Conservation (phyloP, 148 eudicot species). For the Pouteria glomerata region DNA sequence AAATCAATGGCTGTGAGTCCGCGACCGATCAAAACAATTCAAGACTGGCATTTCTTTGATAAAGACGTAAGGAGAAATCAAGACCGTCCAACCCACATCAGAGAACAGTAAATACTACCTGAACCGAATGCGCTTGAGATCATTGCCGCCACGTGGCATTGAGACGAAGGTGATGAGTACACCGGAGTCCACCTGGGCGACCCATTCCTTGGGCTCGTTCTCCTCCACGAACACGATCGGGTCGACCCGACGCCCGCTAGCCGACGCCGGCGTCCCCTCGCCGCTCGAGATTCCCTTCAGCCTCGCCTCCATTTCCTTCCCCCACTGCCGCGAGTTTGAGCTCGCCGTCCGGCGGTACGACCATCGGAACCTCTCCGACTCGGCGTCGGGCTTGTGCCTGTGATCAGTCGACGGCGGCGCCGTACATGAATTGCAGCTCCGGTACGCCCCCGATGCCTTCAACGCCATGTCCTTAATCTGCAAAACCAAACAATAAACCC, state of each 20-base stretch:
- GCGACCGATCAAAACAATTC: background rate
- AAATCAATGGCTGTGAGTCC: no score
- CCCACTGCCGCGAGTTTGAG: slow-evolving; percentile 67
- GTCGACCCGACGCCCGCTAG: slow-evolving; percentile 56
- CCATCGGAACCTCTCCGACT: slow-evolving; percentile 57
- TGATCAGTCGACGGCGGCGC: slow-evolving; percentile 22
- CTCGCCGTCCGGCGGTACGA: slow-evolving; percentile 63
- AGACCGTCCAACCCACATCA: slow-evolving; percentile 1
- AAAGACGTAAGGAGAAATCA: slow-evolving; percentile 7
- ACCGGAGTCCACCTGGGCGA: slow-evolving; percentile 96
- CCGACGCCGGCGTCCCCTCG: slow-evolving; percentile 46
- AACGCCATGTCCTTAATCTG: slow-evolving; percentile 80
- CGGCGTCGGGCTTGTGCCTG: slow-evolving; percentile 19
- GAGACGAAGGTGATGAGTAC: slow-evolving; percentile 88
- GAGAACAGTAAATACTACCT: slow-evolving; percentile 39
- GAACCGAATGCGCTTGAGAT: slow-evolving; percentile 91
- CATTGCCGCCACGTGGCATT: slow-evolving; percentile 91
- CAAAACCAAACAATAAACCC: background rate
- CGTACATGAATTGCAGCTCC: slow-evolving; percentile 56
- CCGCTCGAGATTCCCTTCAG: slow-evolving; percentile 75
- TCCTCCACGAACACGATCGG: slow-evolving; percentile 81
- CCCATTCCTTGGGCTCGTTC: slow-evolving; percentile 96
- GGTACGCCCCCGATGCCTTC: slow-evolving; percentile 79
- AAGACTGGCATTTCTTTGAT: background rate
- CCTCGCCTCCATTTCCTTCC: slow-evolving; percentile 96